Base-by-base conservation (phyloP, 2,329 filamentous ascomycete genomes). In the Pseudogymnoascus sp. region DNA sequence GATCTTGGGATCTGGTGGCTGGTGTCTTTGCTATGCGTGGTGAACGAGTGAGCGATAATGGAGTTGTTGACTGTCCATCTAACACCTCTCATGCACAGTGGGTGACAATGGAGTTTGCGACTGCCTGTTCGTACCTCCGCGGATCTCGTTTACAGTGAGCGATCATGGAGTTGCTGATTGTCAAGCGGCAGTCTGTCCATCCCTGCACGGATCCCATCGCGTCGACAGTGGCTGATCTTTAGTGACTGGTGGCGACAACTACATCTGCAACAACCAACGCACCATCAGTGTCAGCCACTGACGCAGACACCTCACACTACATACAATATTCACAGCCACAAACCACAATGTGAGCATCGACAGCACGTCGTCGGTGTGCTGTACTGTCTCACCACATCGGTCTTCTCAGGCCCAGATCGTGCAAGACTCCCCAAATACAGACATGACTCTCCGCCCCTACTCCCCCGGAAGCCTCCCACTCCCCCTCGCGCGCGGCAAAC, bases 401-500 rank as follows among this genome's bases (percentile, higher is more conserved):
- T n/a, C 46, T 1, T 53, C 46, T n/a, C 7, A 3, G 23, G 44
- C 13, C 44, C 15, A 53, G 46, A 53, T 26, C 44, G 11, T 6
- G 44, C 42, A 46, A 26, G 17, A 7, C 38, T 50, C 4, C 40
- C 19, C 19, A 15, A 17, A 15, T 2, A n/a, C 7, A 37, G 35
- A 19, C 38, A 42, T 19, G 17, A 42, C 10, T 6, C 38, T 3
- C 10, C n/a, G 4, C n/a, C 1, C 17, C 4, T 4, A 23, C 4
- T 7, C 9, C 15, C 23, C 44, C 42, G 44, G 15, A 50, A 15
- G 23, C 1, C 44, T 50, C 23, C 44, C 44, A n/a, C 46, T 53
- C 46, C 23, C 44, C 44, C 46, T 53, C 46, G 46, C 46, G 46
- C 46, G 46, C 46, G 46, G 46, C 46, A 53, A 53, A 53, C n/a